Evolutionary conservation across 345 rosid species (phyloP), one percentile per base, ranked within the genome.

Genomic region (Moricandia moricandioides): DNA sequence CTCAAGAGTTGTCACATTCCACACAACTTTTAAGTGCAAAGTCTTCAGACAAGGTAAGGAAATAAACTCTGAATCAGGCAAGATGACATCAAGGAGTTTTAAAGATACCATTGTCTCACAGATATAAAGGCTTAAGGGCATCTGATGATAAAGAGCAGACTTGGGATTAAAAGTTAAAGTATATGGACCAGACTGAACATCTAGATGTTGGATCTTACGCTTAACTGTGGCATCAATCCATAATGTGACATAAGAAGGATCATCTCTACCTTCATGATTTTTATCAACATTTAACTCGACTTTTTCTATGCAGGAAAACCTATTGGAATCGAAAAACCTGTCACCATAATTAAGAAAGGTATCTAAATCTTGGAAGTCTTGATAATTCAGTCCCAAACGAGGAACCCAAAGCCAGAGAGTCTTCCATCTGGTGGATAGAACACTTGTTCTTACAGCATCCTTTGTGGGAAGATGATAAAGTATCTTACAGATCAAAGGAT

Each of bases 21-120:
- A 62, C 31, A 29, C 2, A 3, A 62, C 13, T 33, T n/a, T 47
- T 47, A 47, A 47, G 12, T 47, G 0, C 49, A 72, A 30, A 5
- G 16, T 62, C 69, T 72, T 62, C 49, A 43, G 13, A 24, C 69
- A 51, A 49, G 76, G 76, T 2, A 72, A 72, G 12, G 14, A 52
- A 62, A 49, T 60, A 21, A 51, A 31, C 49, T 47, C 68, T 2
- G 14, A 10, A 62, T 49, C 7, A 12, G 0, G 24, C 18, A 71
- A 31, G 35, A 1, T 0, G 13, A 13, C n/a, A 4, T 4, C 0
- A 6, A 0, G 0, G 2, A 72, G 69, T n/a, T 24, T 14, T 34
- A 72, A n/a, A 4, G 0, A 8, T 1, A 72, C 69, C 0, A 72
- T 5, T 24, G 76, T 62, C 17, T 62, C 7, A 1, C 62, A 49